Conservation (phyloP, 2,329 filamentous ascomycete genomes). For the Fusarium concolor region DNA sequence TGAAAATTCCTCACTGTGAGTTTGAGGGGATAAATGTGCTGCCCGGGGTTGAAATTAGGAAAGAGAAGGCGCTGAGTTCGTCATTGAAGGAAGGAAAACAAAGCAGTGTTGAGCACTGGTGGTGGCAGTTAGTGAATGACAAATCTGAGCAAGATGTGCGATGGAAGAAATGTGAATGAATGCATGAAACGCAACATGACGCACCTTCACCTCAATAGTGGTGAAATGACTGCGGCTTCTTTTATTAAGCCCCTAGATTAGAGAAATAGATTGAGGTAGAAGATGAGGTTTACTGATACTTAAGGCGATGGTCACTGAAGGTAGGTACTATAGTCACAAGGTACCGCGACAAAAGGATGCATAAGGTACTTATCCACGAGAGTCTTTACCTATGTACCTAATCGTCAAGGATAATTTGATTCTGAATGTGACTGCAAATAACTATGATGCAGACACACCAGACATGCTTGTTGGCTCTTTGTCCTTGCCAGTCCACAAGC, state of each 20-base stretch:
- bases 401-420: not conserved
- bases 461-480: conserved; percentile 8
- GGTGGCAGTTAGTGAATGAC: not conserved
- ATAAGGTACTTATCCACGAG: too few relatives aligned
- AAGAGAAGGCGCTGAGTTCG: not conserved
- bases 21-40: not conserved
- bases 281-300: not conserved
- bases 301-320: not conserved
- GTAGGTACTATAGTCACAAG: not conserved
- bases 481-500: not conserved
- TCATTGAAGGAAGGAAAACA: not conserved
- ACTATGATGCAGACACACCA: not conserved
- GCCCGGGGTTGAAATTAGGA: not conserved
- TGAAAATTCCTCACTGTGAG: not conserved
- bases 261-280: too few relatives aligned
- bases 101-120: not conserved
- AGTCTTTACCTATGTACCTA: not conserved
- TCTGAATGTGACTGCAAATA: not conserved
- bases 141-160: not conserved
- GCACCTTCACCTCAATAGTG: not conserved
- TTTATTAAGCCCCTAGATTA: too few relatives aligned
- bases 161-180: not conserved
- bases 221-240: too few relatives aligned
- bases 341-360: not conserved
- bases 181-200: too few relatives aligned